Evolutionary conservation across 352 stramenopile genomes (phyloP), one percentile per base, ranked within the genome.

Genomic region (Phytopythium litorale): DNA sequence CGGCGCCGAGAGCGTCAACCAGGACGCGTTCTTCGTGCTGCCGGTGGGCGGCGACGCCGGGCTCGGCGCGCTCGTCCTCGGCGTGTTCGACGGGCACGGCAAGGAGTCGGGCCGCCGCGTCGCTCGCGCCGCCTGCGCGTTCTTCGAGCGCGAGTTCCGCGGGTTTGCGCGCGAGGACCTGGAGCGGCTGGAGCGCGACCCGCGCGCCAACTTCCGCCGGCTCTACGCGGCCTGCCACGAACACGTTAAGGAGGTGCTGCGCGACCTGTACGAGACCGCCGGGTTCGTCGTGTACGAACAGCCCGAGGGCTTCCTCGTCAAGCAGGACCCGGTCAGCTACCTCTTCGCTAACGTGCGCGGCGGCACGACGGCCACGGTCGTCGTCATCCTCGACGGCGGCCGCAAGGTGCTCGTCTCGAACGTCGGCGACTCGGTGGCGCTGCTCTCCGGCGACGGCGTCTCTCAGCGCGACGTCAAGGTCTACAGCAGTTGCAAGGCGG

Each of bases 1-100:
- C 16, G 75, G 77, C 55, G 65, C 68, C n/a, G 72, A 81, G 58
- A 73, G 73, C 51, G 71, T 84, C 64, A 98, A 98, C 68, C 91
- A 98, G 72, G 91, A 98, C 62, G 81, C 89, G 25, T 94, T 88
- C 72, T 96, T 97, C 64, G 74, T 84, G 30, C 84, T 83, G 45
- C 65, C 69, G 46, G 68, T 87, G 30, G 45, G 9, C 35, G 35
- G 8, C 35, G 35, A 15, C 35, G 35, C 55, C 18, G 62, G 61
- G n/a, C 65, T 75, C 33, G 50, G 63, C 18, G 73, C 70, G 8
- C 64, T 91, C 46, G 77, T 95, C 25, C 33, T 96, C 30, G 83
- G 83, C 11, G 70, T 97, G 16, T 95, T 96, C 66, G 88, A 97
- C 64, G 89, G 89, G 37, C 89, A 97, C 64, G 89, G 89, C 25